These are phyloP conservation scores for Dysphania ambrosioides DNA, from an alignment of 148 eudicot species.

Conservation along the genomic window DNA sequence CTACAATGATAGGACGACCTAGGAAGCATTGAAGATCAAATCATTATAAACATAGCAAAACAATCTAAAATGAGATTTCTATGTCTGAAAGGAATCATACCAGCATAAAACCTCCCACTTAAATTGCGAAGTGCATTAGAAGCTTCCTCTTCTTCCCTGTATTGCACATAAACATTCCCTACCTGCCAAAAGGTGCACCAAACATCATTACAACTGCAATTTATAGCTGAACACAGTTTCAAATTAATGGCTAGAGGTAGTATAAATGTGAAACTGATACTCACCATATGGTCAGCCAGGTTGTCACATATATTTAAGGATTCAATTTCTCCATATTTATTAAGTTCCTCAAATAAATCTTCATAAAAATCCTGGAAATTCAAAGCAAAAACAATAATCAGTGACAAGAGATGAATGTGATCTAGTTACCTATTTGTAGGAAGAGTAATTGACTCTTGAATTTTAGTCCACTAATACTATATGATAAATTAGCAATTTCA, in stretches of 20 bases:
- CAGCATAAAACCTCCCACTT: slow-evolving; percentile 85
- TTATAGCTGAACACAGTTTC: background rate
- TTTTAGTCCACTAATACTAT: no score
- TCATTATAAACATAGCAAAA: background rate
- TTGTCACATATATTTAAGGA: slow-evolving; percentile 92
- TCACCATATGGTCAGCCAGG: slow-evolving; percentile 96
- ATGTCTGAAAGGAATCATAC: slow-evolving; percentile 26
- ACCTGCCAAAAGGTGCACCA: slow-evolving; percentile 43
- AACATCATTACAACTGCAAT: background rate
- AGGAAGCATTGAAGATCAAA: slow-evolving; percentile 3
- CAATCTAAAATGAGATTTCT: background rate
- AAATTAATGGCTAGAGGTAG: background rate
- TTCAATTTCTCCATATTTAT: slow-evolving; percentile 88
- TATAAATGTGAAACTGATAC: no score
- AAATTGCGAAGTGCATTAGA: slow-evolving; percentile 81
- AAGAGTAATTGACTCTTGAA: no score
- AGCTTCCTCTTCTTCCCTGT: slow-evolving; percentile 87
- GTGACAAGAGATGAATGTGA: background rate
- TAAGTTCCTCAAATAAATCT: slow-evolving; percentile 85
- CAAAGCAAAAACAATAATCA: background rate
- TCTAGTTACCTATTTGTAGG: no score
- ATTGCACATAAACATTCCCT: slow-evolving; percentile 93
- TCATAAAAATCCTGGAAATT: slow-evolving; percentile 79
- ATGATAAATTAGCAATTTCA: no score
- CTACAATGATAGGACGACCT: slow-evolving; percentile 94